Conservation (phyloP, 257 asterid genomes). For the Solanum pennellii region DNA sequence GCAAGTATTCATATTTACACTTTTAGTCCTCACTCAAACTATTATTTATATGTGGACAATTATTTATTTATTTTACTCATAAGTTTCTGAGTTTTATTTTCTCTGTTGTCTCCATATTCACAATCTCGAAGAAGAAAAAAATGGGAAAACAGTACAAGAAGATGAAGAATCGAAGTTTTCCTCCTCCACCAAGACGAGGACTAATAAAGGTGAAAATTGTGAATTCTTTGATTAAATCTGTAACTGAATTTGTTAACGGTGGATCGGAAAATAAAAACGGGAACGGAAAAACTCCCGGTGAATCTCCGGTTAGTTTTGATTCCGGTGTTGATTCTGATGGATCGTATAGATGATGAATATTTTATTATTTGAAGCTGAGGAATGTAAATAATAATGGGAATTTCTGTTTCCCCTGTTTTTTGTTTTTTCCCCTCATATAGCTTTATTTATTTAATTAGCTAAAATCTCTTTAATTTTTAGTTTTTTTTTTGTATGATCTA, state of each 20-base stretch:
- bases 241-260: not conserved
- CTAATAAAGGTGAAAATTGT: not conserved
- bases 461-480: not conserved
- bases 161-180: not conserved
- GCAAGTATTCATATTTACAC: not conserved
- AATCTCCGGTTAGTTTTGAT: not conserved
- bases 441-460: no score
- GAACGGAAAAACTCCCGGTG: not conserved
- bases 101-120: not conserved
- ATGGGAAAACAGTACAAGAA: not conserved
- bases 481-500: no score
- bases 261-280: not conserved
- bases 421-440: not conserved
- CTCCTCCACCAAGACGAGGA: constrained; percentile 5
- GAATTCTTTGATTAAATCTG: not conserved
- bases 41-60: not conserved
- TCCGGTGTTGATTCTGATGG: not conserved
- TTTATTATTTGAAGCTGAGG: not conserved
- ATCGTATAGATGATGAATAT: not conserved
- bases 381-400: not conserved
- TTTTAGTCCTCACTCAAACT: not conserved
- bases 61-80: not conserved
- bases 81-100: not conserved
- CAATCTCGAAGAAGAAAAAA: not conserved
- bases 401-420: not conserved